Conservation (phyloP, 495 filamentous ascomycete species). For the Penicillium subrubescens region DNA sequence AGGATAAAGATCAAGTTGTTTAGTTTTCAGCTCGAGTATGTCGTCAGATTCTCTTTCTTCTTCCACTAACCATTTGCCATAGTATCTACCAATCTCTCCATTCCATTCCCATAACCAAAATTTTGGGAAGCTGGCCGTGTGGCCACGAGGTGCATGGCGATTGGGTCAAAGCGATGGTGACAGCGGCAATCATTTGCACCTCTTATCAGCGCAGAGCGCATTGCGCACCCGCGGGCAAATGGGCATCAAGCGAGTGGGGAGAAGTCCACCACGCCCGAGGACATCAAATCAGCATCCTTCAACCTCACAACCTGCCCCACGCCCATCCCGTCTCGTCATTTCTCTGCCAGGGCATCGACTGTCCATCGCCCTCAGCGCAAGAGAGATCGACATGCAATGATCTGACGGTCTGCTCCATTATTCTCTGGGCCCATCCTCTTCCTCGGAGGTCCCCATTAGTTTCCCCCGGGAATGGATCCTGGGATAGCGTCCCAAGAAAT, state of each 20-base stretch:
- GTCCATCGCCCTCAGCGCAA: background rate
- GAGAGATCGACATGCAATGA: constrained; percentile 9
- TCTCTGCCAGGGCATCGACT: constrained; percentile 17
- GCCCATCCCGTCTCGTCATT: constrained; percentile 27
- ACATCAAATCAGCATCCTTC: constrained; percentile 4
- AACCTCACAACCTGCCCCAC: constrained; percentile 10
- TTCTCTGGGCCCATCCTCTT: constrained; percentile 4
- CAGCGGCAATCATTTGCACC: constrained; percentile 32
- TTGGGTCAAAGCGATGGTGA: constrained; percentile 30
- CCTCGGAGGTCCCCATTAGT: constrained; percentile 1
- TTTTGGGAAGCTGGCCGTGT: constrained; percentile 15
- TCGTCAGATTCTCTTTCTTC: background rate
- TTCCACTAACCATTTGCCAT: background rate
- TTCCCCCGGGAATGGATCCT: background rate
- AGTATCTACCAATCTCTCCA: background rate
- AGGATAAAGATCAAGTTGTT: background rate
- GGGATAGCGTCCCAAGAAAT: background rate
- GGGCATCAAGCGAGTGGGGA: background rate
- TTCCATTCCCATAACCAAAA: constrained; percentile 2
- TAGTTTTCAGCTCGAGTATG: background rate
- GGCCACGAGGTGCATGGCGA: constrained; percentile 29
- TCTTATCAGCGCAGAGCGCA: constrained; percentile 26
- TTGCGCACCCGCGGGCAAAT: constrained; percentile 16
- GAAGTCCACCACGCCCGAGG: background rate
- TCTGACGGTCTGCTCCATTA: constrained; percentile 1